A percentile compares a stretch with the other conserved stretches of the same genome.
Conservation (phyloP, 805 yeast genomes). For the Wickerhamia fluorescens region DNA sequence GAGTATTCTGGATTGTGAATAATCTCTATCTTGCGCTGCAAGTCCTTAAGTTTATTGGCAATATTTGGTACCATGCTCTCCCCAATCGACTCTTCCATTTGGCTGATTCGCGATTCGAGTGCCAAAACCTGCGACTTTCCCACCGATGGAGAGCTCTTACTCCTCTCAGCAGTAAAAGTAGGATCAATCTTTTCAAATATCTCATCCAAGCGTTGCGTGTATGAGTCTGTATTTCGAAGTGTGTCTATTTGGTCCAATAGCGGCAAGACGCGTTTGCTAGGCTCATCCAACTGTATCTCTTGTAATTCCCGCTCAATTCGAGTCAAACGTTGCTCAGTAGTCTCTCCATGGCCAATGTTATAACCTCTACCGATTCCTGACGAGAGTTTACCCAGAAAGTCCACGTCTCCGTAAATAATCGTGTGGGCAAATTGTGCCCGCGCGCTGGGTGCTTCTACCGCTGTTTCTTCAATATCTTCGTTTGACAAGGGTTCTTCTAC, state of each 20-base stretch:
- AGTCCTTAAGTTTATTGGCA: constrained; percentile 24
- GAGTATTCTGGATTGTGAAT: constrained; percentile 29
- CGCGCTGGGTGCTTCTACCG: neutral
- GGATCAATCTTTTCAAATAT: no score
- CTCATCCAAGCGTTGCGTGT: no score
- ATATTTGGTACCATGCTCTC: constrained; percentile 15
- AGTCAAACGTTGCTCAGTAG: constrained; percentile 29
- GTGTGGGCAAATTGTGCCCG: constrained; percentile 15
- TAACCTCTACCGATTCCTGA: constrained; percentile 18
- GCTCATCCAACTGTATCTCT: constrained; percentile 18
- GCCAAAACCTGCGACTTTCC: constrained; percentile 9
- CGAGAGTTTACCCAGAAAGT: constrained; percentile 30
- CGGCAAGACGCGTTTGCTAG: no score
- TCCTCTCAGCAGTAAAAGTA: no score
- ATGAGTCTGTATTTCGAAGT: no score
- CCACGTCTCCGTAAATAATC: constrained; percentile 20
- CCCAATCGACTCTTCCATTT: constrained; percentile 19
- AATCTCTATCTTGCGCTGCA: constrained; percentile 26
- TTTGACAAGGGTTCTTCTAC: constrained; percentile 1
- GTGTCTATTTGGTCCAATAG: no score
- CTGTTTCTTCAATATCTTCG: constrained; percentile 2
- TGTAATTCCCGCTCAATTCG: constrained; percentile 33
- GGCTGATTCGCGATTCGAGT: constrained; percentile 19
- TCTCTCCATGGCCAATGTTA: constrained; percentile 20
- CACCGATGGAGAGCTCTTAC: no score